phyloP scores from a whole-genome alignment of 2,329 filamentous ascomycete species.

The Trichoderma sp. region DNA sequence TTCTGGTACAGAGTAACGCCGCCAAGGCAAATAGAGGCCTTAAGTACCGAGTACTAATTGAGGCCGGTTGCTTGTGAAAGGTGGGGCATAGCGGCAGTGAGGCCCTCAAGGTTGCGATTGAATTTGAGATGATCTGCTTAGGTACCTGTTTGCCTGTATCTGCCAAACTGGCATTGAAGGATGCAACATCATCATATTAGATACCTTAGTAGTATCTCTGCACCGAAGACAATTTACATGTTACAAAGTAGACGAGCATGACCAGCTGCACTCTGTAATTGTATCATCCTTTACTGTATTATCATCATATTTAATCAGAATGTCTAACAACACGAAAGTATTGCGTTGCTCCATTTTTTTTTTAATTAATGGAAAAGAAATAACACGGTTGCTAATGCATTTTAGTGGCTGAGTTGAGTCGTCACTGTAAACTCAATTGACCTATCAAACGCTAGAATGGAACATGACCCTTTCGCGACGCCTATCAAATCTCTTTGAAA shows the following conservation, averaged over 20 bases:
- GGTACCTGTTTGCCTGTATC: neutral
- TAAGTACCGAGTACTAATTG: neutral
- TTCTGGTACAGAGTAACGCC: neutral
- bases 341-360: neutral
- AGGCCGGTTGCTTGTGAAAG: neutral
- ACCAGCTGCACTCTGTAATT: neutral
- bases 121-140: neutral
- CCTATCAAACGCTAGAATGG: constrained; percentile 11
- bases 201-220: neutral
- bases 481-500: neutral
- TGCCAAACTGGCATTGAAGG: neutral
- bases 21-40: neutral
- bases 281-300: neutral
- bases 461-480: constrained; percentile 11
- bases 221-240: neutral
- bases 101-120: neutral
- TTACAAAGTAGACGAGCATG: neutral
- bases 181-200: neutral
- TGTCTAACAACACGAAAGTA: neutral
- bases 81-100: neutral
- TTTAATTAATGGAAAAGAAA: neutral
- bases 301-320: neutral
- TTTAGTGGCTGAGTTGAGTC: neutral
- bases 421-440: neutral
- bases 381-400: neutral